Base-by-base conservation (phyloP, 768 basidiomycete species). In the Lactarius sp. region DNA sequence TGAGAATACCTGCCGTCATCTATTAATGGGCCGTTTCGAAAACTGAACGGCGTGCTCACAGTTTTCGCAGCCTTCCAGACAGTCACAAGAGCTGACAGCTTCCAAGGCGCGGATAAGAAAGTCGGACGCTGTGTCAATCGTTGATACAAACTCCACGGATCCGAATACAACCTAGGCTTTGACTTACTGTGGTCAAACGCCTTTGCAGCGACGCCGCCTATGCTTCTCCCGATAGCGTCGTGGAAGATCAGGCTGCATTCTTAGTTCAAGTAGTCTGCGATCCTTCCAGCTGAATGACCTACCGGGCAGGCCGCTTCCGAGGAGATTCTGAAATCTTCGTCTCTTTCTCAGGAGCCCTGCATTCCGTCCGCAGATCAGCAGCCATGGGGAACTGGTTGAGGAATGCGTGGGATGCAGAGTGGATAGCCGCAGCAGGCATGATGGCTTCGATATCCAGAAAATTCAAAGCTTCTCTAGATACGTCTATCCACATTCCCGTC, bases 361-460 rank as follows among this genome's bases (percentile, higher is more conserved):
- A 95, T 71, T 95, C 94, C 2, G 92, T 94, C 62, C 77, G 80
- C 39, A 94, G 72, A 61, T 92, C 90, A 36, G 79, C 77, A 0
- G 83, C 80, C 66, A 94, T 75, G 5, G 83, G 77, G 68, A 92
- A 92, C 47, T 83, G 81, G 69, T 92, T 93, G 66, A 95, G 74
- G 69, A 94, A 80, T 0, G 90, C 90, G 71, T 96, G 94, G 67
- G 87, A 80, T 3, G 93, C 92, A 5, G 91, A 82, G 70, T 96
- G 93, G 53, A 95, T 92, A 0, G 87, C 88, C 54, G 83, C 92
- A 0, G 92, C 90, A 0, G 85, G 80, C 62, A 86, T 83, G 47
- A 92, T 80, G 5, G 74, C 76, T 66, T 86, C 84, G 12, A 67
- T 65, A 13, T 74, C 73, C 71, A 93, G 77, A n/a, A 85, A 70